Percentiles rank a stretch among this genome's conserved stretches.
Evolutionary conservation across 352 stramenopile genomes (phyloP).

Genomic region (Phytophthora pistaciae): DNA sequence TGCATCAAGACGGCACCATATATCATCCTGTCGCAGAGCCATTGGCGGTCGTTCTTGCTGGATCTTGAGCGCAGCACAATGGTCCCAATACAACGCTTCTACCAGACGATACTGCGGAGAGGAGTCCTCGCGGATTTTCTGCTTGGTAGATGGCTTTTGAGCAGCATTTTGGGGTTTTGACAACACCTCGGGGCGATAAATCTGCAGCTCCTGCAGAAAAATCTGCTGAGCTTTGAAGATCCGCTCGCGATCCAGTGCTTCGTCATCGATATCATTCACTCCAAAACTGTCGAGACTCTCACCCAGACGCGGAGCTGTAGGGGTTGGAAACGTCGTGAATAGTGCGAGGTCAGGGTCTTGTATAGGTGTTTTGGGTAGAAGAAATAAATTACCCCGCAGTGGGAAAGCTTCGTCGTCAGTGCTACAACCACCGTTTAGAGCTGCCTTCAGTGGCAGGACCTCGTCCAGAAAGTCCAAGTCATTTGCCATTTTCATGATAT

Average conservation of each 20-base stretch:
- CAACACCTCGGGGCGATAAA: constrained; percentile 61
- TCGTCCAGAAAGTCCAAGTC: constrained; percentile 81
- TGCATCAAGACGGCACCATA: constrained; percentile 79
- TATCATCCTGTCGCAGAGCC: constrained; percentile 54
- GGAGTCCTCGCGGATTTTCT: constrained; percentile 4
- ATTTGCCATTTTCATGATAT: constrained; percentile 77
- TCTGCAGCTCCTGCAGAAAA: constrained; percentile 72
- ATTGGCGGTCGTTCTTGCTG: constrained; percentile 53
- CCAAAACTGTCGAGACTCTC: constrained; percentile 6
- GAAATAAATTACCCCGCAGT: constrained; percentile 74
- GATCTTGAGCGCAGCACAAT: constrained; percentile 75
- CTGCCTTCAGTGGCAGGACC: constrained; percentile 53
- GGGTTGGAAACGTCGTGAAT: constrained; percentile 45
- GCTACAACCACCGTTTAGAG: constrained; percentile 53
- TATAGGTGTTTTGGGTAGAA: constrained; percentile 66
- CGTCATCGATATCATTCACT: constrained; percentile 33
- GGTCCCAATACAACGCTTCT: constrained; percentile 86
- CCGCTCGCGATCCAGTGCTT: constrained; percentile 55
- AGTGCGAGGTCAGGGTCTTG: constrained; percentile 69
- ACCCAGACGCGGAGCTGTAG: constrained; percentile 33
- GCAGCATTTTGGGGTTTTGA: background rate
- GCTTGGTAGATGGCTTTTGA: constrained; percentile 10
- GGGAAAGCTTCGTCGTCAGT: constrained; percentile 51
- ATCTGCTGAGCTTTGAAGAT: constrained; percentile 60
- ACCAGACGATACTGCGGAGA: constrained; percentile 45